phyloP scores from a whole-genome alignment of 495 filamentous ascomycete genomes.

The Acidiella bohemica region DNA sequence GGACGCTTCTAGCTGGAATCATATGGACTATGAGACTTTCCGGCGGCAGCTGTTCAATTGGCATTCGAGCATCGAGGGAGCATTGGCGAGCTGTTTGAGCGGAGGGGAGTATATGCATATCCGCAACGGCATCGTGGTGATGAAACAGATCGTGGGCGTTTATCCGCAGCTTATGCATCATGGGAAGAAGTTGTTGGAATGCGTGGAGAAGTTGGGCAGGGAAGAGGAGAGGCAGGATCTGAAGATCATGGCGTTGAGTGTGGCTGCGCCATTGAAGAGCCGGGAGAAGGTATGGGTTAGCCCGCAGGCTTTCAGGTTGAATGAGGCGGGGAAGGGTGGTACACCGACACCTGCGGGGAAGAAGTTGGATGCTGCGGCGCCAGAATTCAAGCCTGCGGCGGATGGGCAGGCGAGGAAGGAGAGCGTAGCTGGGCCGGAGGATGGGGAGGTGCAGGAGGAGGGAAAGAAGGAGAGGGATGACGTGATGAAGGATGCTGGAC shows the following conservation, averaged over 20 bases:
- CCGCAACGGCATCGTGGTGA: conserved; percentile 81
- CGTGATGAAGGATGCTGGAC: conserved; percentile 12
- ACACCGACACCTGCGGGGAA: conserved; percentile 3
- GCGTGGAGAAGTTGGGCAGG: conserved; percentile 50
- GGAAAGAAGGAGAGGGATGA: conserved; percentile 7
- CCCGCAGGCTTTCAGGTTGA: conserved; percentile 55
- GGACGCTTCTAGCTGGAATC: conserved; percentile 33
- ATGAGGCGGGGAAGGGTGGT: conserved; percentile 9
- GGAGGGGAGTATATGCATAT: conserved; percentile 91
- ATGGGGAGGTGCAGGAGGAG: conserved; percentile 29
- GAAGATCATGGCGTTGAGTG: conserved; percentile 73
- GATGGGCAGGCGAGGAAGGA: conserved; percentile 12
- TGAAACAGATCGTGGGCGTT: conserved; percentile 61
- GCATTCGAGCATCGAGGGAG: conserved; percentile 64
- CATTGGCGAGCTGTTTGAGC: conserved; percentile 64
- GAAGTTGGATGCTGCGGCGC: conserved; percentile 22
- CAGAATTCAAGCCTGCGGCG: conserved; percentile 23
- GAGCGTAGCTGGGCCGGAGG: conserved; percentile 19
- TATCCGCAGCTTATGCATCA: conserved; percentile 87
- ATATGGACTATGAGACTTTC: conserved; percentile 76
- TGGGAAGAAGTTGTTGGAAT: conserved; percentile 54
- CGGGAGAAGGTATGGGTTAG: conserved; percentile 71
- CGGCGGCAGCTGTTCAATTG: conserved; percentile 73
- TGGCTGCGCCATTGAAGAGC: conserved; percentile 69
- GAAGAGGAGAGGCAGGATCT: conserved; percentile 74